Evolutionary conservation across 306 rosid species (phyloP).

Genomic region (Citrullus mucosospermus): DNA sequence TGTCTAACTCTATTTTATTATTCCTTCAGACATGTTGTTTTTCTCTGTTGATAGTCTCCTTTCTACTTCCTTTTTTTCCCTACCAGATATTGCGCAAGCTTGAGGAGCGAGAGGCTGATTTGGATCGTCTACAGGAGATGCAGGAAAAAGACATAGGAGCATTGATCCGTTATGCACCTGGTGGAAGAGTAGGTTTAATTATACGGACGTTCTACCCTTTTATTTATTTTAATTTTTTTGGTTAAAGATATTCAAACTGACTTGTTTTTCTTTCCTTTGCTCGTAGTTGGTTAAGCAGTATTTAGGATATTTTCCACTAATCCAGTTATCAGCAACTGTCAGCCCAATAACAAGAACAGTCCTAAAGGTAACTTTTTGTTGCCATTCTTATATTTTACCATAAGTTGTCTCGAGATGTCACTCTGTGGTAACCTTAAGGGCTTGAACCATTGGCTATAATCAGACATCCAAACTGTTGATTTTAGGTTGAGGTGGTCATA

Average conservation of each 20-base stretch:
- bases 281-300: slow-evolving; percentile 63
- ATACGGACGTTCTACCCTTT: slow-evolving; percentile 3
- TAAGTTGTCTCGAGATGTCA: not conserved
- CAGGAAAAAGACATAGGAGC: slow-evolving; percentile 91
- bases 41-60: not conserved
- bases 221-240: not conserved
- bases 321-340: slow-evolving; percentile 81
- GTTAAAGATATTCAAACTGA: slow-evolving; percentile 6
- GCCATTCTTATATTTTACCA: not conserved
- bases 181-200: slow-evolving; percentile 65
- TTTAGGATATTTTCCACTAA: slow-evolving; percentile 78
- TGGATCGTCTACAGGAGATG: slow-evolving; percentile 81
- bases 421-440: not conserved
- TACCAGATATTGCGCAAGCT: slow-evolving; percentile 61
- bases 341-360: slow-evolving; percentile 99
- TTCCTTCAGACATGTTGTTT: slow-evolving; percentile 8
- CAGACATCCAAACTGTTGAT: slow-evolving; percentile 1
- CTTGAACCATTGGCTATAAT: not conserved
- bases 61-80: slow-evolving; percentile 11
- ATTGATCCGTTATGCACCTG: slow-evolving; percentile 73
- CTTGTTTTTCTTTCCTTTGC: slow-evolving; percentile 13
- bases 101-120: slow-evolving; percentile 78
- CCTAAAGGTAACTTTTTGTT: slow-evolving; percentile 46
- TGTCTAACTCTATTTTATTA: slow-evolving; percentile 21
- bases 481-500: slow-evolving; percentile 68